These are phyloP conservation scores for Nakaseomyces delphensis DNA, from an alignment of 1,139 yeast genomes.

Conservation along the genomic window DNA sequence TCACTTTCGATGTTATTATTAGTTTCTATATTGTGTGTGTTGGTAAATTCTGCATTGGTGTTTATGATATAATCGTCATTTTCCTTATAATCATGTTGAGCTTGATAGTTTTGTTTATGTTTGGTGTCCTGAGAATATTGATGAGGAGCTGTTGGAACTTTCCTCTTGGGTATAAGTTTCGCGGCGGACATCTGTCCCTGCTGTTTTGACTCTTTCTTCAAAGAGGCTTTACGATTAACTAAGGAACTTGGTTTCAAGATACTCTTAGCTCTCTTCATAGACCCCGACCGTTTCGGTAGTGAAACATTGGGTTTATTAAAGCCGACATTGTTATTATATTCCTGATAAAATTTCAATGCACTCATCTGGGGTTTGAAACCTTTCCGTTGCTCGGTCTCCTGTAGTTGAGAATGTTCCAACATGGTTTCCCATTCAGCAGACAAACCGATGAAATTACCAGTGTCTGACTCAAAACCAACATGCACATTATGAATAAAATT, in stretches of 20 bases:
- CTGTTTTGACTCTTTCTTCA: conserved; percentile 1
- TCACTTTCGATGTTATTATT: conserved; percentile 7
- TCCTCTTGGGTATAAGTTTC: conserved; percentile 1
- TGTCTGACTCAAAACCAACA: conserved; percentile 56
- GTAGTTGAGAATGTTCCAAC: conserved; percentile 67
- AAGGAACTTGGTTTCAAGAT: conserved; percentile 3
- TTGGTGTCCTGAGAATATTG: too few species aligned
- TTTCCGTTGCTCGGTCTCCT: conserved; percentile 75
- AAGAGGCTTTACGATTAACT: neutral
- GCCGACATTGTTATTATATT: conserved; percentile 23
- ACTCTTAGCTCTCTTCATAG: conserved; percentile 2
- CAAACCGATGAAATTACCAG: conserved; percentile 67
- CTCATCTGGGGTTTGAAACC: conserved; percentile 85
- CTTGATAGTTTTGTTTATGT: neutral
- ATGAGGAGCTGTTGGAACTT: neutral
- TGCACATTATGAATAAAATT: conserved; percentile 69
- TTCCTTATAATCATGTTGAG: neutral
- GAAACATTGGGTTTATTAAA: neutral
- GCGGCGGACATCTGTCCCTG: neutral
- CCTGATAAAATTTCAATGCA: conserved; percentile 76
- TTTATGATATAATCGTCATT: conserved; percentile 8
- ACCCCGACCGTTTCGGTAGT: neutral
- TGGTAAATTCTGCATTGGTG: conserved; percentile 5
- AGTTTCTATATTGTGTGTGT: neutral
- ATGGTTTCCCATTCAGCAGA: conserved; percentile 75